phyloP scores from a whole-genome alignment of 495 filamentous ascomycete species.

The Hypoxylon cercidicola region DNA sequence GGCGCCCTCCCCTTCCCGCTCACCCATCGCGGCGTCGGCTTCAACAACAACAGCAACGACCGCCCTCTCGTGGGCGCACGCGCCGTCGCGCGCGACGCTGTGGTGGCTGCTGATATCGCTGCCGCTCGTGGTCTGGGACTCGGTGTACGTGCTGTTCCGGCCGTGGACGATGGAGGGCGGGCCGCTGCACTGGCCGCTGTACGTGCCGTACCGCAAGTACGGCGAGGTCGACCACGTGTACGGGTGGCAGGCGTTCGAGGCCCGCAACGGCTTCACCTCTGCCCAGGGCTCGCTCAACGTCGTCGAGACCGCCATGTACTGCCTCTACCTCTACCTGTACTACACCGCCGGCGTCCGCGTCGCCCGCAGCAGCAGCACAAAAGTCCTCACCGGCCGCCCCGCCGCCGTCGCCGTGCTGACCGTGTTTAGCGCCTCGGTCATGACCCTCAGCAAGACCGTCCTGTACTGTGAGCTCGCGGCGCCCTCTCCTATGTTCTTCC shows the following conservation, averaged over 20 bases:
- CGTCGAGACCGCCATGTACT: constrained; percentile 76
- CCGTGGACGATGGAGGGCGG: constrained; percentile 88
- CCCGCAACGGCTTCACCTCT: constrained; percentile 78
- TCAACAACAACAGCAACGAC: constrained; percentile 1
- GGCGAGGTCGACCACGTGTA: constrained; percentile 85
- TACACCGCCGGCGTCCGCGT: constrained; percentile 59
- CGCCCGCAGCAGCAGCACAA: constrained; percentile 45
- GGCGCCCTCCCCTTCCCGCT: no score
- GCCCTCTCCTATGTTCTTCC: no score
- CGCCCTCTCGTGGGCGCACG: constrained; percentile 67
- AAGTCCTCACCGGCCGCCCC: constrained; percentile 63
- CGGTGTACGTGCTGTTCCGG: constrained; percentile 80
- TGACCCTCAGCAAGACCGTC: constrained; percentile 89
- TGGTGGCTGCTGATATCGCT: constrained; percentile 83
- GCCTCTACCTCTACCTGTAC: constrained; percentile 73
- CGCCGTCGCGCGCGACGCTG: constrained; percentile 70
- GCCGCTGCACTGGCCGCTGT: constrained; percentile 76
- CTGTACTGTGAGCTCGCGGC: constrained; percentile 77
- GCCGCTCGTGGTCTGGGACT: constrained; percentile 86
- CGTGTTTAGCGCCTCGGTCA: constrained; percentile 73
- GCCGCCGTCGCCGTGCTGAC: constrained; percentile 73
- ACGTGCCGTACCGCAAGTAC: constrained; percentile 84
- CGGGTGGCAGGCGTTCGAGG: constrained; percentile 79
- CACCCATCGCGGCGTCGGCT: neutral
- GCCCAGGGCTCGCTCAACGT: constrained; percentile 81